Base-by-base conservation (phyloP, 1,284 basidiomycete genomes). In the Ustilago lituana region DNA sequence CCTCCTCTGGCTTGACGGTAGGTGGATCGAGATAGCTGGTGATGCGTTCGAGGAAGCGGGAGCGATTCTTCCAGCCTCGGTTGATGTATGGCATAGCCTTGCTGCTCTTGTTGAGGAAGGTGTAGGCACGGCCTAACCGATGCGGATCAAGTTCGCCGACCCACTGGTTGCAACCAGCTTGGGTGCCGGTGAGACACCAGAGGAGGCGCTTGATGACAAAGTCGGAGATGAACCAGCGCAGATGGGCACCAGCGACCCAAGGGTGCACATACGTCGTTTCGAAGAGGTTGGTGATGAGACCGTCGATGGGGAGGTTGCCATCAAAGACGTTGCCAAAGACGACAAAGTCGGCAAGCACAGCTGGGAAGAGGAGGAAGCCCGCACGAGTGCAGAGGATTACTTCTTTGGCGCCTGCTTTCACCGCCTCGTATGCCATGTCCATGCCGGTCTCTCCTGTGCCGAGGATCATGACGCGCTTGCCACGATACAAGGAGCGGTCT, bases 111-210 rank as follows among this genome's bases (percentile, higher is more conserved):
- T 84, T 84, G 22, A 85, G 73, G 59, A 84, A 84, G 32, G 83
- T 83, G 59, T 84, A 85, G 1, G 86, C 87, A 45, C 88, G 83
- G 1, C 88, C 88, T 19, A 88, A 84, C 32, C 87, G 82, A 33
- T 87, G 86, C 0, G 85, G 84, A n/a, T 86, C 86, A 2, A 89
- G 83, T 68, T 88, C 87, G 12, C 88, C 87, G 19, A 47, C 87
- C 87, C 88, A 89, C 84, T 89, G 88, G 69, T 88, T 88, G 76
- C 88, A 89, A 8, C 88, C 88, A 5, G 87, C 87, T 73, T 85
- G 84, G 1, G 87, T 85, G 59, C 88, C 88, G 1, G 88, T 89
- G 51, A 89, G 76, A 31, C 87, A 68, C 87, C 87, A 89, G 22
- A 89, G 77, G 0, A 89, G 83, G 9, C 85, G 83, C 71, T 88